Evolutionary conservation across 2,329 filamentous ascomycete genomes (phyloP).

Genomic region (Zymoseptoria pseudotritici): DNA sequence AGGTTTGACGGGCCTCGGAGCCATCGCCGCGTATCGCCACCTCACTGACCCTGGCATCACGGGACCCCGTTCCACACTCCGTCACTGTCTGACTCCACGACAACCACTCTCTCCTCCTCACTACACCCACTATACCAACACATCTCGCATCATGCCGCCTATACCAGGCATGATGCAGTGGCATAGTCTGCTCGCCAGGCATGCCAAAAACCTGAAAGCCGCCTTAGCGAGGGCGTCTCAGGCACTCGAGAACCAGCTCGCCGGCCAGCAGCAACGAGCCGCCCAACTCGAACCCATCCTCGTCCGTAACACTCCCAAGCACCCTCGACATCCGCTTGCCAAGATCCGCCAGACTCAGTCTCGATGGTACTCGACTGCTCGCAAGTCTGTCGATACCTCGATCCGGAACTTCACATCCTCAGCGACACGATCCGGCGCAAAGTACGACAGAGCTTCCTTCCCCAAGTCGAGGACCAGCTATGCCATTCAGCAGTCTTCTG

Average conservation of each 20-base stretch:
- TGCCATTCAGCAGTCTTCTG: conserved; percentile 57
- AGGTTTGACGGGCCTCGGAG: too few relatives aligned
- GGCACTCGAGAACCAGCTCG: conserved; percentile 28
- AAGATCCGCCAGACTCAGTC: conserved; percentile 57
- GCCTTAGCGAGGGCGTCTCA: conserved; percentile 21
- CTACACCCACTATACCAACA: conserved; percentile 9
- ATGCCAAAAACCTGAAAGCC: conserved; percentile 28
- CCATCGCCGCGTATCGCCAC: too few relatives aligned
- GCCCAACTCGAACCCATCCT: conserved; percentile 53
- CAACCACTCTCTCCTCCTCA: conserved; percentile 4
- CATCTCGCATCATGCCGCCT: conserved; percentile 29
- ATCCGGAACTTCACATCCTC: conserved; percentile 48
- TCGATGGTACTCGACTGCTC: conserved; percentile 54
- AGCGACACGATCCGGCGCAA: conserved; percentile 30
- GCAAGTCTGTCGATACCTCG: conserved; percentile 37
- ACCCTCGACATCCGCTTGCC: conserved; percentile 55
- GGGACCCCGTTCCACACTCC: too few relatives aligned
- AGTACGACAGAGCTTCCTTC: conserved; percentile 46
- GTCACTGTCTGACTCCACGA: conserved; percentile 1
- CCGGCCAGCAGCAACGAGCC: conserved; percentile 33
- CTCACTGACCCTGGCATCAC: too few relatives aligned
- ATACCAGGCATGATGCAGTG: conserved; percentile 29
- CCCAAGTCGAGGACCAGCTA: conserved; percentile 50
- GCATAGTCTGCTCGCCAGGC: conserved; percentile 30
- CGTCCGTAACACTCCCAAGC: conserved; percentile 48